phyloP scores from a whole-genome alignment of 768 basidiomycete genomes.

The Hirschioporus abietinus region DNA sequence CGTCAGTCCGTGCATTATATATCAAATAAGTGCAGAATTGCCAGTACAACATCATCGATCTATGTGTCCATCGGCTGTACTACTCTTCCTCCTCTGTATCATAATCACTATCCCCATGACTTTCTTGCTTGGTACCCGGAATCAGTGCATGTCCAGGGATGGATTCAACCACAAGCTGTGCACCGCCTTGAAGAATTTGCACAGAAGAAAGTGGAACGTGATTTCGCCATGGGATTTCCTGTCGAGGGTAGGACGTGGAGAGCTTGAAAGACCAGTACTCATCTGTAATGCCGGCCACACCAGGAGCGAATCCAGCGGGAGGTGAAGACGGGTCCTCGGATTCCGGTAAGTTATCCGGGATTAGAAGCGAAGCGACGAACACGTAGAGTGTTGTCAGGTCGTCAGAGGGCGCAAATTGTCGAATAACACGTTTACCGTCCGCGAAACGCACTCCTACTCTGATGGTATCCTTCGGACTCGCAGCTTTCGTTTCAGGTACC shows the following conservation, averaged over 20 bases:
- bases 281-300: slow-evolving; percentile 16
- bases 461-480: slow-evolving; percentile 20
- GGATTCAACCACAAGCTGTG: slow-evolving; percentile 57
- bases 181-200: slow-evolving; percentile 49
- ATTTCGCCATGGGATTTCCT: slow-evolving; percentile 48
- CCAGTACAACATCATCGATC: not conserved
- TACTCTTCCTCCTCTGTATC: slow-evolving; percentile 46
- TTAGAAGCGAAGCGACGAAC: slow-evolving; percentile 60
- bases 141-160: slow-evolving; percentile 13
- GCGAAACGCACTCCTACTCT: slow-evolving; percentile 50
- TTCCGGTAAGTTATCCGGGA: slow-evolving; percentile 34
- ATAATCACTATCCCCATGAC: slow-evolving; percentile 47
- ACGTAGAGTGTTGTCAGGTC: slow-evolving; percentile 64
- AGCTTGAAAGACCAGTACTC: slow-evolving; percentile 76
- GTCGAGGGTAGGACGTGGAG: slow-evolving; percentile 62
- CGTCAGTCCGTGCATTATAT: not conserved
- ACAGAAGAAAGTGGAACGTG: slow-evolving; percentile 38
- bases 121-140: slow-evolving; percentile 18
- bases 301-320: not conserved
- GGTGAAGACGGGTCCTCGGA: slow-evolving; percentile 38
- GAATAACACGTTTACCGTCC: slow-evolving; percentile 47
- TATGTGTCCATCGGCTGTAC: slow-evolving; percentile 10
- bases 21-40: not conserved
- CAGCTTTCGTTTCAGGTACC: slow-evolving; percentile 22
- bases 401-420: slow-evolving; percentile 44